Evolutionary conservation across 2,329 filamentous ascomycete species (phyloP), one percentile per base, ranked within the genome.

Genomic region (Aspergillus jensenii): DNA sequence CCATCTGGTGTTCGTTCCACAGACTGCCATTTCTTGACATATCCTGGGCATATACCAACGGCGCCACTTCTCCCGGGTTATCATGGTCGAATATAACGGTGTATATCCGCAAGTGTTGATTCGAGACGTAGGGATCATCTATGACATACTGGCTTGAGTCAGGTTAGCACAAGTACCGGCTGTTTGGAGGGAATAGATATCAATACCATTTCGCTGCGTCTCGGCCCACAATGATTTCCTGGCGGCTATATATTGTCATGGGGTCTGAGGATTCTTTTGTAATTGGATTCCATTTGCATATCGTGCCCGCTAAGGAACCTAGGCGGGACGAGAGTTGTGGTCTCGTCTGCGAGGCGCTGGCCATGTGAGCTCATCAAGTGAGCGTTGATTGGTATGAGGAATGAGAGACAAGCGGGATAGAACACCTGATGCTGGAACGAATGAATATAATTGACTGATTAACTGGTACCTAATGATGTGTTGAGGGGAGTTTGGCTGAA

Each of bases 21-120:
- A 62, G 63, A 0, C 70, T 74, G 4, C 77, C 77, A 55, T 79
- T 77, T 23, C 62, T 63, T 2, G 78, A 80, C 2, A 77, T 45
- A 61, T 79, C 75, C 58, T 78, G 68, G 3, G 73, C 76, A 55
- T 79, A 80, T 6, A 80, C 73, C 21, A 80, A 66, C 1, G 76
- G 74, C 2, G 71, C 67, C n/a, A 78, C 62, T 21, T 73, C 66
- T 14, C 65, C 57, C 0, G 68, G 68, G 17, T 75, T 70, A 3
- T 75, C 72, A 35, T 73, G 64, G 56, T 79, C 75, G 56, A 75
- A 78, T 3, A 77, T 64, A 14, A 80, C 69, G 9, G 72, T 72
- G 60, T 80, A 79, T 47, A 81, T 74, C 17, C 72, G 71, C 12
- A 80, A 44, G 58, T 81, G 78, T 33, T 63, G 69, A 43, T 74